Base-by-base conservation (phyloP, 495 filamentous ascomycete species). In the Penicillium desertorum region DNA sequence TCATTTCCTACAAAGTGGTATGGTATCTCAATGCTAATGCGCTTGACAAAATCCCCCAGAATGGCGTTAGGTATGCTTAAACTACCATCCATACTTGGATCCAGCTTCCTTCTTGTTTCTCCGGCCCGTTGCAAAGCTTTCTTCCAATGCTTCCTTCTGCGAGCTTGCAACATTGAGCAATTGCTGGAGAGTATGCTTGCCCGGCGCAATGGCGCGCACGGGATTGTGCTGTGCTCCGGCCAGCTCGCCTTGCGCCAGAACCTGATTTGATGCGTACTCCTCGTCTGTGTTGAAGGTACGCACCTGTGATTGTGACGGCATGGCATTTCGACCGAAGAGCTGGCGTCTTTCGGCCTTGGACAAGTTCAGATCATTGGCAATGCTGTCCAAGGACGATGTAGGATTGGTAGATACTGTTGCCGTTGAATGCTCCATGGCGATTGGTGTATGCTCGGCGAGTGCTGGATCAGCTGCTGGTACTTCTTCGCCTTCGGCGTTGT, bases 141-240 rank as follows among this genome's bases (percentile, higher is more conserved):
- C 92, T 70, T 96, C 91, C 66, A 97, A 73, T 7, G 90, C 89
- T 5, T 90, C 88, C 70, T 85, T 85, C 75, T 97, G 90, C 51
- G 72, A 86, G 62, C 81, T 85, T 17, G 86, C 92, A 56, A 85
- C 87, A 73, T 83, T 90, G 62, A 97, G 88, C 69, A 97, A 76
- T 74, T 96, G 91, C 63, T 88, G 86, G 67, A 97, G 77, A 47
- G 83, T 90, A 70, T 95, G 90, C 73, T 96, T 96, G 47, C 90
- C 92, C 1, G 90, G 85, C n/a, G 87, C 86, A 66, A 97, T 89
- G 5, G 88, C 76, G 56, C 89, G 84, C 22, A 97, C 87, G 3
- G 91, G 89, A 59, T 92, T 91, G 65, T 93, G 90, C 55, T 84
- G 83, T 12, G 81, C 69, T 14, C 86, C 83, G 3, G 91, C 85